phyloP scores from a whole-genome alignment of 805 yeast genomes.

The Groenewaldozyma tartarivorans region DNA sequence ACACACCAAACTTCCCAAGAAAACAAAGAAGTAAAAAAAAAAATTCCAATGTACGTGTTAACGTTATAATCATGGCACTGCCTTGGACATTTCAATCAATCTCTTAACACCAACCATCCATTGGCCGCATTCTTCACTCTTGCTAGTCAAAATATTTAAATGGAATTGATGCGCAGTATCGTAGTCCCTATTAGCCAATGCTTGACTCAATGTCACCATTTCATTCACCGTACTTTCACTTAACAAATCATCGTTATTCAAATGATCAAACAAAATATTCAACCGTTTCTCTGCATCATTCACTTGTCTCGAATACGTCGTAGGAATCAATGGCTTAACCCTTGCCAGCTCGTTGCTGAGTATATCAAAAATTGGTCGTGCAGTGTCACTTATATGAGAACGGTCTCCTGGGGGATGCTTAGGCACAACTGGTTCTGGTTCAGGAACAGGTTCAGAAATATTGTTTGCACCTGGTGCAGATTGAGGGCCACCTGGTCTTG shows the following conservation, averaged over 20 bases:
- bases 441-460: too few relatives aligned
- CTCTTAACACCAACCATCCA: constrained; percentile 93
- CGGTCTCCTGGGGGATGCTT: constrained; percentile 56
- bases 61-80: constrained; percentile 10
- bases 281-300: constrained; percentile 77
- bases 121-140: constrained; percentile 68
- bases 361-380: constrained; percentile 48
- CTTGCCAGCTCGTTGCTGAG: constrained; percentile 47
- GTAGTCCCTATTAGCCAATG: constrained; percentile 47
- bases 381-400: constrained; percentile 50
- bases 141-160: constrained; percentile 51
- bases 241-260: constrained; percentile 63
- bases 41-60: not conserved
- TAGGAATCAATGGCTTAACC: constrained; percentile 68
- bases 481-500: too few relatives aligned
- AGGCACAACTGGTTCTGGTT: constrained; percentile 19
- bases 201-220: constrained; percentile 41
- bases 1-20: too few relatives aligned
- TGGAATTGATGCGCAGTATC: constrained; percentile 42
- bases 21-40: not conserved
- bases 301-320: constrained; percentile 60
- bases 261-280: constrained; percentile 62
- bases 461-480: constrained; percentile 20
- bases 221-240: constrained; percentile 45
- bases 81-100: constrained; percentile 55